Evolutionary conservation across 1,139 yeast species (phyloP), one percentile per base, ranked within the genome.

Genomic region (Taiozyma sp.): DNA sequence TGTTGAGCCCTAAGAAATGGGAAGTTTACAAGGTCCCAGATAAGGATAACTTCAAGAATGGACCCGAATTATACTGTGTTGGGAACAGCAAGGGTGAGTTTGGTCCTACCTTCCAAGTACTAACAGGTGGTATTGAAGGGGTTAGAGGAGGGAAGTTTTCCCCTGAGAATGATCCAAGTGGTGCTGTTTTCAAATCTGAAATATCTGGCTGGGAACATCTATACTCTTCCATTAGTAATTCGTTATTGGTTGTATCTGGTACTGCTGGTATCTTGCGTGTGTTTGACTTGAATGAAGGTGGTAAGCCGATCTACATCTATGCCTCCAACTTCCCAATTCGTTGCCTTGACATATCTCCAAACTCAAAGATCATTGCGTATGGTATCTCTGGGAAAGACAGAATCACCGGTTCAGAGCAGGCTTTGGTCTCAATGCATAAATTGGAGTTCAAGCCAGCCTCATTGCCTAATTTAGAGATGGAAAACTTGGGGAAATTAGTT

Each of bases 311-410:
- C 2, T 88, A 85, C 66, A 79, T 88, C 0, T 81, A 87, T 62
- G 71, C 77, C 43, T 83, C 91, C 30, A 79, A 79, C 54, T 87
- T 87, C 65, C 91, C 95, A 1, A 85, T 90, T 37, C 69, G 95
- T 52, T 88, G 96, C 61, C 74, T 88, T 51, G 84, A 89, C 21
- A 73, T 88, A 1, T 79, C 95, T 8, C 79, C 83, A 0, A 73
- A 77, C 55, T 89, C 86, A 39, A 71, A 76, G 11, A 71, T 83
- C 42, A 72, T 90, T 11, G 95, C 95, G 1, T 80, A 90, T 59
- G 95, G 96, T 0, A 83, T 90, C 29, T 85, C 91, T 0, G 93
- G 96, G 0, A 78, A 83, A 54, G 95, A 88, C 60, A 74, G 87
- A 54, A 69, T 79, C 21, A 78, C 85, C 1, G 84, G 84, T 9